These are phyloP conservation scores for Rhamnella rubrinervis DNA, from an alignment of 331 rosid species.

Conservation along the genomic window DNA sequence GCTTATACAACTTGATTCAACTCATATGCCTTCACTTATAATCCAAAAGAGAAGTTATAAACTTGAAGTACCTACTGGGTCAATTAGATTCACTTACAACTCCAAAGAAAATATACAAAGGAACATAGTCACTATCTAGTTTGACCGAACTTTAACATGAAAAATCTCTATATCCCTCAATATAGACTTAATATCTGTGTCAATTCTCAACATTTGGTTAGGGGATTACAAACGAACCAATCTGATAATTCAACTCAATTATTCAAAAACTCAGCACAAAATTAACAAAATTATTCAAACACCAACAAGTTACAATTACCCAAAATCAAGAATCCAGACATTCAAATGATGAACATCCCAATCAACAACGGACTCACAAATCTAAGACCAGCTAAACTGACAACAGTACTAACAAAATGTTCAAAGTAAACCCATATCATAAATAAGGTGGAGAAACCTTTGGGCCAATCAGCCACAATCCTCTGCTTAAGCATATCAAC, in stretches of 20 bases:
- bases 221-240: no score
- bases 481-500: slow-evolving; percentile 93
- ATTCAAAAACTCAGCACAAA: not conserved
- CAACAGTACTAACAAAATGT: not conserved
- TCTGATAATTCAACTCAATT: not conserved
- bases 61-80: no score
- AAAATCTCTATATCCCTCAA: no score
- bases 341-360: not conserved
- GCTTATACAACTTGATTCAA: not conserved
- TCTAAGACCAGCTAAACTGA: not conserved
- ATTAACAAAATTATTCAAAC: slow-evolving; percentile 3
- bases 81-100: no score
- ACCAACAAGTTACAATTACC: not conserved
- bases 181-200: not conserved
- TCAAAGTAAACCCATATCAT: not conserved
- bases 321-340: slow-evolving; percentile 1
- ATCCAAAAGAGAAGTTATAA: no score
- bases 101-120: no score
- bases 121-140: no score
- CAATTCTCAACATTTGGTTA: not conserved
- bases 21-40: no score
- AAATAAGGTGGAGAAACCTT: slow-evolving; percentile 45
- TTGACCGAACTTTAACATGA: no score
- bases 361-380: not conserved
- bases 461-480: slow-evolving; percentile 92